Base-by-base conservation (phyloP, 2,329 filamentous ascomycete species). In the Cordyceps militaris region DNA sequence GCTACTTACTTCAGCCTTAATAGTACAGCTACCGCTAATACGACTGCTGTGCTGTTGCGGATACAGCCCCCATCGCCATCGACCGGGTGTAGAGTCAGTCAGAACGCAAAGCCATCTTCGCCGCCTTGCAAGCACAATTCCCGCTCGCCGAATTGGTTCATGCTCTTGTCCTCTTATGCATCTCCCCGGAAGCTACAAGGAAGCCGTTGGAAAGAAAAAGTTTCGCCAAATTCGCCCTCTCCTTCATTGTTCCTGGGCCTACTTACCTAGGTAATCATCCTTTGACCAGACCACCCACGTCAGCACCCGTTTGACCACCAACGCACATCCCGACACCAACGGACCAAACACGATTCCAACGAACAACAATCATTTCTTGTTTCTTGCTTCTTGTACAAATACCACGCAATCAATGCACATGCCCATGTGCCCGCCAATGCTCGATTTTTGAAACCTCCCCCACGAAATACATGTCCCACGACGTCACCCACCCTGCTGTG, bases 401-500 rank as follows among this genome's bases (percentile, higher is more conserved):
- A 56, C 53, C 21, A 30, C 32, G 24, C 40, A 21, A 28, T 16
- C 44, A 56, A 48, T 56, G 54, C 36, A 30, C 19, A 38, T 24
- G 38, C 32, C 21, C 43, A 34, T 28, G 26, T 30, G 26, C 36
- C 24, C 34, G 34, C 36, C 44, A 42, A 48, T 56, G 23, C 44
- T 34, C 19, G 19, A 50, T 21, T 30, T 34, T 34, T 50, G 19
- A 42, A 13, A 6, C 11, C 6, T 24, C 38, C 24, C n/a, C 32
- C 23, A 40, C 54, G 43, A 42, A 44, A 13, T 40, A 40, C 48
- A 52, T 40, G 56, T 30, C 21, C 38, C 48, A 44, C 56, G 46
- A 56, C 55, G 60, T 61, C 61, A 59, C 58, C 63, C 62, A 67
- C 63, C 62, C 61, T 54, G 57, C 63, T 62, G 23, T 58, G 21